Evolutionary conservation across 2,329 filamentous ascomycete genomes (phyloP), one percentile per base, ranked within the genome.

Genomic region (Calonectria henricotiae): DNA sequence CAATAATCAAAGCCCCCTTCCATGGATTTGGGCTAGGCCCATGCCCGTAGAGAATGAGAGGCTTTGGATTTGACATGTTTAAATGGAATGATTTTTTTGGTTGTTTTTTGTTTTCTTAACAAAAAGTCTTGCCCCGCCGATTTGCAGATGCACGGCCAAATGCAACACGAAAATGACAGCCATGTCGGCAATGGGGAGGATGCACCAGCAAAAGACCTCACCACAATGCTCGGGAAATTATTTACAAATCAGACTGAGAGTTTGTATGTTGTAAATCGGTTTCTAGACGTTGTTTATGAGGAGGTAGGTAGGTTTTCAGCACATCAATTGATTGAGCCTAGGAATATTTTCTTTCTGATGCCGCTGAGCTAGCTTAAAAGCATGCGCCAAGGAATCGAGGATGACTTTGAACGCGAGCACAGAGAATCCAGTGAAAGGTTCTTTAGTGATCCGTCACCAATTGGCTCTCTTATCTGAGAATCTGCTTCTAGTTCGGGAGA

Each of bases 361-460:
- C 4, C 5, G n/a, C 43, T 30, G 25, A 30, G 11, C 12, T 37
- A 61, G 55, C 55, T 61, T 17, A 41, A 44, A 44, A 44, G 5
- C 39, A 61, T 61, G 20, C 55, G 55, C 37, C 25, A 44, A 32
- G 55, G 35, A 58, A 37, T 58, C 13, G 51, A 61, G 8, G 55
- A 20, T 13, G 55, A 61, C 37, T 32, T 9, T 27, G 55, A 61
- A 12, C n/a, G 41, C 11, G 55, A 30, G 6, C 4, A 27, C 11
- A 37, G 20, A 17, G 51, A 58, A 25, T 20, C 13, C 12, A 61
- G 25, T 15, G 55, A 61, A 15, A 37, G 41, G 20, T 30, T 44
- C 13, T 61, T 61, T 11, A 13, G 20, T 44, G 15, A 23, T 20
- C 27, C 55, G 4, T 61, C 55, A 4, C 23, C 37, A 3, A 44